A percentile compares a stretch with the other conserved stretches of the same genome.
Evolutionary conservation across 2,329 filamentous ascomycete genomes (phyloP).

Genomic region (Colletotrichum spaethianum): DNA sequence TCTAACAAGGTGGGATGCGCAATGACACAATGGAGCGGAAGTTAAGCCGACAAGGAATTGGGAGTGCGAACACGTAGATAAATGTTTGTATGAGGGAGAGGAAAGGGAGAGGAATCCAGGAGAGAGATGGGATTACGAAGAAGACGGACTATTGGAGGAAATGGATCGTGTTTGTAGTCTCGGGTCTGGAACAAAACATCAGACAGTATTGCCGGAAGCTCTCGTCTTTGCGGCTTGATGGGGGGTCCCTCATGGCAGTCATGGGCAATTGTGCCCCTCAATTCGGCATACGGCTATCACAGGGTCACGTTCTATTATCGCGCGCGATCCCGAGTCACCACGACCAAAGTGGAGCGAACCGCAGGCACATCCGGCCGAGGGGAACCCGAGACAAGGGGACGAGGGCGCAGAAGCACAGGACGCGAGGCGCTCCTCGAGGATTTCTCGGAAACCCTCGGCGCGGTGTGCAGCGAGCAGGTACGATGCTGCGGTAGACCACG

Average conservation of each 20-base stretch:
- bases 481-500: slow-evolving; percentile 10
- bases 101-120: slow-evolving; percentile 26
- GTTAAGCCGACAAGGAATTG: slow-evolving; percentile 18
- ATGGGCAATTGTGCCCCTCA: slow-evolving; percentile 30
- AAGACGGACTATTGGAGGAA: slow-evolving; percentile 36
- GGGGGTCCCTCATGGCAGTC: slow-evolving; percentile 5
- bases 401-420: not conserved
- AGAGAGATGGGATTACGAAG: slow-evolving; percentile 15
- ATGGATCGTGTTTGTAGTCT: slow-evolving; percentile 29
- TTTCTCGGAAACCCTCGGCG: slow-evolving; percentile 43
- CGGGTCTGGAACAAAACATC: slow-evolving; percentile 33
- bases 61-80: not conserved
- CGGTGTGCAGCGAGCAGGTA: slow-evolving; percentile 29
- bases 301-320: slow-evolving; percentile 35
- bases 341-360: slow-evolving; percentile 29
- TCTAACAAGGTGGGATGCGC: slow-evolving; percentile 23
- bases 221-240: slow-evolving; percentile 14
- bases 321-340: slow-evolving; percentile 37
- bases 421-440: slow-evolving; percentile 38
- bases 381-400: slow-evolving; percentile 45
- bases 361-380: slow-evolving; percentile 46
- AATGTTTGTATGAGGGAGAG: slow-evolving; percentile 26
- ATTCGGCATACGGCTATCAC: slow-evolving; percentile 41
- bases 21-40: slow-evolving; percentile 8
- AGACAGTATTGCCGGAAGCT: slow-evolving; percentile 33